A percentile compares a stretch with the other conserved stretches of the same genome.
Evolutionary conservation across 2,329 filamentous ascomycete genomes (phyloP).

Genomic region (Sarocladium strictum): DNA sequence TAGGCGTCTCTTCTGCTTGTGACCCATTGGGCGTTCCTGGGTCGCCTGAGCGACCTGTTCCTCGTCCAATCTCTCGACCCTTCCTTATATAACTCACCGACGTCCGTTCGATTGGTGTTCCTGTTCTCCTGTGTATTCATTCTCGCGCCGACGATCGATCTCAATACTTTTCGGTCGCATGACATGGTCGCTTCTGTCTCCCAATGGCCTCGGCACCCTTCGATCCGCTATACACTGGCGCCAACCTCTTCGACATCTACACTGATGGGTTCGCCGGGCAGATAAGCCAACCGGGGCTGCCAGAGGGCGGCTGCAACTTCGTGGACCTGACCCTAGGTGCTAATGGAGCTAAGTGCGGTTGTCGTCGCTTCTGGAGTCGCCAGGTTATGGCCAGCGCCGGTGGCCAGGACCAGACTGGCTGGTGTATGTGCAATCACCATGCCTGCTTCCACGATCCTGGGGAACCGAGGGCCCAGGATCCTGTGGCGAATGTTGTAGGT

Average conservation of each 20-base stretch:
- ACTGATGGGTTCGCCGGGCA: conserved; percentile 32
- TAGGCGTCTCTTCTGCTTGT: conserved; percentile 23
- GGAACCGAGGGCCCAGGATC: conserved; percentile 16
- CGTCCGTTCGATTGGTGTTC: neutral
- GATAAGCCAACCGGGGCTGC: conserved; percentile 30
- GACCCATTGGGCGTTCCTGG: conserved; percentile 27
- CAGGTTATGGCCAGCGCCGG: conserved; percentile 14
- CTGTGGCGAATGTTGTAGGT: conserved; percentile 23
- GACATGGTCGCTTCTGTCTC: conserved; percentile 18
- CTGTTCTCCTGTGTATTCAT: neutral
- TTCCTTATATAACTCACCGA: neutral
- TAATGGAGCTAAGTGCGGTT: conserved; percentile 49
- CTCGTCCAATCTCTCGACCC: neutral
- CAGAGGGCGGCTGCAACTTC: conserved; percentile 51
- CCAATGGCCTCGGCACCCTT: conserved; percentile 49
- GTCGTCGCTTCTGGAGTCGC: conserved; percentile 55
- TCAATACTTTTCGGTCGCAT: conserved; percentile 12
- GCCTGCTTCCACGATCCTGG: conserved; percentile 55
- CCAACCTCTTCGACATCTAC: conserved; percentile 50
- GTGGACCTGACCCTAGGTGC: conserved; percentile 47
- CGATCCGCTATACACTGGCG: conserved; percentile 35
- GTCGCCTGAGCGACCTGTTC: conserved; percentile 20
- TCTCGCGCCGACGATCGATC: neutral
- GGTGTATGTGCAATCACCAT: conserved; percentile 59
- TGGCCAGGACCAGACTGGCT: conserved; percentile 37